phyloP scores from a whole-genome alignment of 192 early-diverging fungal genomes.

The Podila minutissima region DNA sequence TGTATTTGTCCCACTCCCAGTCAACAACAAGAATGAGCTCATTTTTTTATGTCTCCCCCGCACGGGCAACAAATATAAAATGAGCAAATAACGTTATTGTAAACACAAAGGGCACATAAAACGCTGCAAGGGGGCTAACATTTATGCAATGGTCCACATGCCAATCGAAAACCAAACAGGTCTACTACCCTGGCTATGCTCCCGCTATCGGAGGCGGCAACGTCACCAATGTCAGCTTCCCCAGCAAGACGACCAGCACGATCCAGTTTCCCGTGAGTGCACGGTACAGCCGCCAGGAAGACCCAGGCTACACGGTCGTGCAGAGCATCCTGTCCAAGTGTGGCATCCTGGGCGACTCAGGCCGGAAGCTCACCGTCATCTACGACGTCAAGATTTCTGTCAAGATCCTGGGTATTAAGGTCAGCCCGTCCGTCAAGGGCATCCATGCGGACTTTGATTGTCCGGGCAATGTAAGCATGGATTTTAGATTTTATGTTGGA shows the following conservation, averaged over 20 bases:
- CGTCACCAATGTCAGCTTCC: conserved; percentile 10
- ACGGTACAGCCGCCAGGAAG: conserved; percentile 17
- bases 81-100: not conserved
- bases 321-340: conserved; percentile 18
- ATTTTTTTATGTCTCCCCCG: no score
- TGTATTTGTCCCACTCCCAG: not conserved
- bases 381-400: conserved; percentile 25
- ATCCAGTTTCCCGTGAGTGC: conserved; percentile 22
- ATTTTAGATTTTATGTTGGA: not conserved
- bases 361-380: conserved; percentile 13
- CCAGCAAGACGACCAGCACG: conserved; percentile 10
- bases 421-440: conserved; percentile 14
- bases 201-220: conserved; percentile 38
- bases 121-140: not conserved
- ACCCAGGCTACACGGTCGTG: conserved; percentile 32
- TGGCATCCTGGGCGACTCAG: conserved; percentile 15
- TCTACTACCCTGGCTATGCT: conserved; percentile 19
- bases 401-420: conserved; percentile 22
- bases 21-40: no score
- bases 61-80: no score
- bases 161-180: not conserved
- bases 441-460: conserved; percentile 10
- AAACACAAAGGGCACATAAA: not conserved
- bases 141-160: not conserved
- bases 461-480: conserved; percentile 29